Evolutionary conservation across 768 basidiomycete genomes (phyloP), one percentile per base, ranked within the genome.

Genomic region (Suillus sp.): DNA sequence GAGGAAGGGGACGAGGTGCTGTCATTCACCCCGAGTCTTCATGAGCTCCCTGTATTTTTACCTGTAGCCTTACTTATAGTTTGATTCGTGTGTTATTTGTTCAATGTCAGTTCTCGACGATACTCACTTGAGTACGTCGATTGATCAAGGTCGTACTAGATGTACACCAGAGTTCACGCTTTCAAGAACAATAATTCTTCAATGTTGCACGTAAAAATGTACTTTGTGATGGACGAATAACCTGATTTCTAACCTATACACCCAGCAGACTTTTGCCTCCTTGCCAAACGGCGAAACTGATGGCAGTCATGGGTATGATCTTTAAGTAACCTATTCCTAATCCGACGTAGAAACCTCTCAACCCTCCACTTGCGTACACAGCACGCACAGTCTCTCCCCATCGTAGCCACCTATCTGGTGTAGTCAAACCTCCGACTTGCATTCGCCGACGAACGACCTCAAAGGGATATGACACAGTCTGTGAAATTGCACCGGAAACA

Each of bases 251-350:
- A 77, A 53, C n/a, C n/a, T n/a, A n/a, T n/a, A 76, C 37, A 3
- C 65, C 77, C 22, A 77, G 34, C 51, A 67, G 48, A 34, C 69
- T 66, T 60, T 72, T 78, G 64, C 74, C 72, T 14, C 67, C 64
- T 74, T 95, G 91, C 95, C 95, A 97, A n/a, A 90, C 90, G 11
- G 93, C 82, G 70, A 89, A 96, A 74, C 91, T 92, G 62, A 96
- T 90, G 63, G 95, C 93, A 27, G 90, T 96, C 95, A 98, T 96
- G 14, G 96, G 96, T 63, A 97, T 85, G 47, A 96, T 87, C 81
- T 99, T 98, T 61, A 98, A 69, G 77, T 93, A 97, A 2, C 96
- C 96, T 68, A 98, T 92, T 62, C 88, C 85, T 65, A 99, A 78
- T 0, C 96, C 96, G 35, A 97, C 88, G 71, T 89, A 98, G 76